Evolutionary conservation across 192 early-diverging fungal genomes (phyloP).

Genomic region (Podila verticillata): DNA sequence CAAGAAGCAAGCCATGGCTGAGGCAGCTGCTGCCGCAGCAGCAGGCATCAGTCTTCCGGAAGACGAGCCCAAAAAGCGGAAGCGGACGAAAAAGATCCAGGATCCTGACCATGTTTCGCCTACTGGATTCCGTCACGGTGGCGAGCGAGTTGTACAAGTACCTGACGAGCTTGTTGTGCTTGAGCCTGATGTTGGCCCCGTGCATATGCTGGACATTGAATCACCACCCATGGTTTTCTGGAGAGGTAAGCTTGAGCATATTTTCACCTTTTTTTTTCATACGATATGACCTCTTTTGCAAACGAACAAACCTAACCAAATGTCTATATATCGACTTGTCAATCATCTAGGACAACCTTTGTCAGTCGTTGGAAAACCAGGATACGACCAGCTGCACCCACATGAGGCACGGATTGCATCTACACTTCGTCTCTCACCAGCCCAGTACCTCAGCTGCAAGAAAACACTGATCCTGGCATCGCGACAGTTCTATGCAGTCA

Average conservation of each 20-base stretch:
- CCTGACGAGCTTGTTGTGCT: constrained; percentile 27
- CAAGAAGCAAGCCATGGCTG: constrained; percentile 20
- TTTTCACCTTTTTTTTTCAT: neutral
- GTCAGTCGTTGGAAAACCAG: constrained; percentile 45
- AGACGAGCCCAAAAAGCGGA: constrained; percentile 28
- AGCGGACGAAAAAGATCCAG: constrained; percentile 32
- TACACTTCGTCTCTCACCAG: constrained; percentile 83
- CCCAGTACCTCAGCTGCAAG: constrained; percentile 87
- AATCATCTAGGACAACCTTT: constrained; percentile 56
- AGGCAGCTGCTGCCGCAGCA: neutral
- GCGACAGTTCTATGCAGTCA: constrained; percentile 46
- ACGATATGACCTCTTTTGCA: neutral
- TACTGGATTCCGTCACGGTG: constrained; percentile 37
- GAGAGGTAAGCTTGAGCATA: constrained; percentile 28
- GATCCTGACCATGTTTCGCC: constrained; percentile 37
- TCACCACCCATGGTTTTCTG: constrained; percentile 22
- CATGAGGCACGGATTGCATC: constrained; percentile 80
- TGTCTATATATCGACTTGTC: constrained; percentile 1
- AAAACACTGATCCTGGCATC: constrained; percentile 75
- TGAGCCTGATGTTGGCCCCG: constrained; percentile 36
- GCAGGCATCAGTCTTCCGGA: constrained; percentile 21
- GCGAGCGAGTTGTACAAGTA: constrained; percentile 41
- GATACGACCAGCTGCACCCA: constrained; percentile 63
- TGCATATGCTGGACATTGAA: constrained; percentile 20
- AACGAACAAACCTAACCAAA: too few species aligned